phyloP scores from a whole-genome alignment of 257 asterid genomes.

The Primulina tabacum region DNA sequence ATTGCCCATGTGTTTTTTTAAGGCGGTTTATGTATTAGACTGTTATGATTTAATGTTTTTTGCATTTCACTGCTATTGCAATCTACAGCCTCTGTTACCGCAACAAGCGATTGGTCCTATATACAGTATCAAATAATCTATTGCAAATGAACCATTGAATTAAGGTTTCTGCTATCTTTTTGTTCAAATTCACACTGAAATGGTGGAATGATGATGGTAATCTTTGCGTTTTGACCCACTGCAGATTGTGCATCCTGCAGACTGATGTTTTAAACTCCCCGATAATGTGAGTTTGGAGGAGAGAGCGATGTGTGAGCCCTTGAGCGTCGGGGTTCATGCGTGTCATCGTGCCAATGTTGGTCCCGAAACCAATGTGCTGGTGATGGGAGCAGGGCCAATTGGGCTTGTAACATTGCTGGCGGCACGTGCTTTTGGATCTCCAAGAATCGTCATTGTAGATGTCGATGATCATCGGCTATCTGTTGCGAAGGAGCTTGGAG shows the following conservation, averaged over 20 bases:
- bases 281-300: conserved; percentile 95
- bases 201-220: background rate
- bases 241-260: no score
- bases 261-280: no score
- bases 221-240: conserved; percentile 25
- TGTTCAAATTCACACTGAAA: background rate
- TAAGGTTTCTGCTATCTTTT: background rate
- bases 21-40: no score
- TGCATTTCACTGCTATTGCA: background rate
- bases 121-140: background rate
- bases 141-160: background rate
- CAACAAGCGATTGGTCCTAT: no score
- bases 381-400: conserved; percentile 93
- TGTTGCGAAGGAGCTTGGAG: conserved; percentile 80
- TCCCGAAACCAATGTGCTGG: conserved; percentile 75
- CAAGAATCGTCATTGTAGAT: conserved; percentile 69
- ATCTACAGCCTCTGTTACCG: background rate
- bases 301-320: conserved; percentile 97
- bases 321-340: conserved; percentile 94
- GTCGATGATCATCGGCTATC: conserved; percentile 72
- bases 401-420: conserved; percentile 81
- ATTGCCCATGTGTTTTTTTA: no score
- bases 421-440: conserved; percentile 92
- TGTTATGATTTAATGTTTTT: background rate
- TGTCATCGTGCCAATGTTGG: conserved; percentile 87